Conservation (phyloP, 257 asterid species). For the Pogostemon cablin region DNA sequence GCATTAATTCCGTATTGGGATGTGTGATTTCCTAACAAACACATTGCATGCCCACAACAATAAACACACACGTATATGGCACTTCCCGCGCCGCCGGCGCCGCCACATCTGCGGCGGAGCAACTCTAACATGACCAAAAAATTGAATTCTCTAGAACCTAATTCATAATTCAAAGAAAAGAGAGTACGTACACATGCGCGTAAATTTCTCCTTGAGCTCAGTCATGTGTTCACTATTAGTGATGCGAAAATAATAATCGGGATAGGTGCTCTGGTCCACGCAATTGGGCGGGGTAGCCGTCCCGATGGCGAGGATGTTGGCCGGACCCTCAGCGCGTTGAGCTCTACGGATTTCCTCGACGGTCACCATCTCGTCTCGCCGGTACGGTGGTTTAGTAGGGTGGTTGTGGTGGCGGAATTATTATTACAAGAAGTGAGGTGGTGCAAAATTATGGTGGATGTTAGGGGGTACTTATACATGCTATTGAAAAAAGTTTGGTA, state of each 20-base stretch:
- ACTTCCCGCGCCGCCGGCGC: background rate
- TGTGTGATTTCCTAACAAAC: background rate
- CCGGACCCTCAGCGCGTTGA: constrained; percentile 80
- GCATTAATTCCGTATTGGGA: background rate
- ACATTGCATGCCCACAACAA: background rate
- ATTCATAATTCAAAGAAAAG: background rate
- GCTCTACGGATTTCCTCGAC: constrained; percentile 69
- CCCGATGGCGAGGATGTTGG: constrained; percentile 75
- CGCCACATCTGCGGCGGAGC: too few relatives aligned
- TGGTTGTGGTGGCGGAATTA: background rate
- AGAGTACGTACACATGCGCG: constrained; percentile 71
- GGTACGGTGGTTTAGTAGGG: background rate
- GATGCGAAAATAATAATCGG: constrained; percentile 75
- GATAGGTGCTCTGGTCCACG: constrained; percentile 64
- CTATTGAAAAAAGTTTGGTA: constrained; percentile 13
- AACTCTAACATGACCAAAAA: background rate
- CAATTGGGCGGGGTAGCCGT: constrained; percentile 72
- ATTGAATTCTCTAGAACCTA: too few relatives aligned
- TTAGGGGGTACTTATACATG: constrained; percentile 24
- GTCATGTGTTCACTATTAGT: constrained; percentile 67
- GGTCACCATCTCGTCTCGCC: constrained; percentile 46
- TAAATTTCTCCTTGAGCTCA: constrained; percentile 66
- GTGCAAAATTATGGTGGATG: background rate
- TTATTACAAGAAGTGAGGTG: background rate
- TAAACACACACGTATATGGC: background rate